Conservation (phyloP, 768 basidiomycete genomes). For the Boletus rubroflammeus region DNA sequence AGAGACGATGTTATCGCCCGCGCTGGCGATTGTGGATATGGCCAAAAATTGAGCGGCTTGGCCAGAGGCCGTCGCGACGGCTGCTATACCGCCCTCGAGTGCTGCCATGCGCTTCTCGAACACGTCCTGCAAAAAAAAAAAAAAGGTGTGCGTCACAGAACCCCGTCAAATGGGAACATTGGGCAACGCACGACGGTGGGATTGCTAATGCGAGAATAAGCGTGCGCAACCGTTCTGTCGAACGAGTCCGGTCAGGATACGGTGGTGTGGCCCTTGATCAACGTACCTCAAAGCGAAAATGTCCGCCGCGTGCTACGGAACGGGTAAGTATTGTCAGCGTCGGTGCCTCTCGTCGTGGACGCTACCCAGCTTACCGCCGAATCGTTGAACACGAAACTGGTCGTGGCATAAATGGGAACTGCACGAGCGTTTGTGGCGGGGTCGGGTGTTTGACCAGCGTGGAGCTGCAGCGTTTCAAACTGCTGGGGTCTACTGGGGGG, state of each 20-base stretch:
- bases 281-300: conserved; percentile 13
- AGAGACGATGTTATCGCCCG: conserved; percentile 77
- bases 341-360: too few species aligned
- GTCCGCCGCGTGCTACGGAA: conserved; percentile 12
- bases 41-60: conserved; percentile 78
- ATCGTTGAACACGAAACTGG: conserved; percentile 71
- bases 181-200: conserved; percentile 16
- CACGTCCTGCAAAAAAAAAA: conserved; percentile 47
- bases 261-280: too few species aligned
- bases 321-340: not conserved
- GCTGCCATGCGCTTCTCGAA: conserved; percentile 79
- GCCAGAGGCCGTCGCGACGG: conserved; percentile 70
- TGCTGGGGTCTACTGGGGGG: conserved; percentile 31
- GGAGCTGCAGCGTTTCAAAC: conserved; percentile 78
- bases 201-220: conserved; percentile 21
- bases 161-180: not conserved
- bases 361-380: conserved; percentile 37
- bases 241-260: not conserved
- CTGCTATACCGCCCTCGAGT: conserved; percentile 76
- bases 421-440: conserved; percentile 68
- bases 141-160: not conserved
- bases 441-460: conserved; percentile 67
- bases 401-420: conserved; percentile 72
- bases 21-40: conserved; percentile 52
- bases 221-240: conserved; percentile 4